Evolutionary conservation across 2,329 filamentous ascomycete species (phyloP).

Genomic region (Neurospora sp.): DNA sequence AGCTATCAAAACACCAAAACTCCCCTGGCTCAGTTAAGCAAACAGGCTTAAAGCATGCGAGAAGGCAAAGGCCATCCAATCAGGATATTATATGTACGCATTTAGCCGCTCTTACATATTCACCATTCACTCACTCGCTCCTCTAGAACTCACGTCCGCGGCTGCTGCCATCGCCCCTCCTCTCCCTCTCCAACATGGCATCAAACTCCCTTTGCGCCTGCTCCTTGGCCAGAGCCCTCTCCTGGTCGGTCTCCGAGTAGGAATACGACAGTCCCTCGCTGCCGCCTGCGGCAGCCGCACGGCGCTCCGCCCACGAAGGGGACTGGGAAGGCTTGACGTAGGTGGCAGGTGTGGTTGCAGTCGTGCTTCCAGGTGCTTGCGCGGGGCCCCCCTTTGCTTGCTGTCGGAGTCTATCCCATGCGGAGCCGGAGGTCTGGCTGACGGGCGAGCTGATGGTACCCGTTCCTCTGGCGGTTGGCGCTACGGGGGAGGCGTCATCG

Average conservation of each 20-base stretch:
- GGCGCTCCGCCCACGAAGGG: conserved; percentile 5
- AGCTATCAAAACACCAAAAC: not conserved
- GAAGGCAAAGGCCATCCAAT: not conserved
- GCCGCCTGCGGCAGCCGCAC: not conserved
- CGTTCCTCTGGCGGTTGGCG: conserved; percentile 5
- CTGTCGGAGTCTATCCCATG: conserved; percentile 17
- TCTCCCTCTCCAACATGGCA: conserved; percentile 20
- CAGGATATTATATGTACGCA: not conserved
- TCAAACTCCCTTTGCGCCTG: conserved; percentile 21
- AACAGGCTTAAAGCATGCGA: not conserved
- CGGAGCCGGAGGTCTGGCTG: conserved; percentile 3
- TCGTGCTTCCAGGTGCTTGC: not conserved
- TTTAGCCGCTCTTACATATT: not conserved
- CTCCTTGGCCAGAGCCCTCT: conserved; percentile 14
- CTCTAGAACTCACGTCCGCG: not conserved
- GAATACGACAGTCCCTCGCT: conserved; percentile 8
- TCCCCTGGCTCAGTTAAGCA: not conserved
- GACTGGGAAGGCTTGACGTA: not conserved
- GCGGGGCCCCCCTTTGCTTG: conserved; percentile 5
- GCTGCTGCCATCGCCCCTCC: not conserved
- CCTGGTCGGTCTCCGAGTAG: conserved; percentile 11
- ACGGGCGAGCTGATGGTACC: not conserved
- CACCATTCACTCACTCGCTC: not conserved
- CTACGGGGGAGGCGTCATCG: conserved; percentile 17
- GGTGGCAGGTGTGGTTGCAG: not conserved